Conservation (phyloP, 208 protist species). For the Crithidia expoeki region DNA sequence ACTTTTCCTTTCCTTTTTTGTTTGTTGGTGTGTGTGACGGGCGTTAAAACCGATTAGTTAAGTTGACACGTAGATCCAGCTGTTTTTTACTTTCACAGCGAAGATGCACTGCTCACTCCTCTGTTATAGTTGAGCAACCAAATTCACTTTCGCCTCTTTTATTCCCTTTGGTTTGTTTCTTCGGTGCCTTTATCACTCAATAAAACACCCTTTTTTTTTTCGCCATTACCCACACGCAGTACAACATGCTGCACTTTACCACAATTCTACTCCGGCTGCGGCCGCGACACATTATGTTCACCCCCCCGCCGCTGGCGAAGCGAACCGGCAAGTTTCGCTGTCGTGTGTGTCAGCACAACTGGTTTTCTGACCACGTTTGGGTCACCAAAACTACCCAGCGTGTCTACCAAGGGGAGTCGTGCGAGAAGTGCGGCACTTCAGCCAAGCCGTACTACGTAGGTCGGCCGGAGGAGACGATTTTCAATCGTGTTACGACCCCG, state of each 20-base stretch:
- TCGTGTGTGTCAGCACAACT: slow-evolving; percentile 56
- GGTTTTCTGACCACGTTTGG: slow-evolving; percentile 83
- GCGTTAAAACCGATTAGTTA: too few relatives aligned
- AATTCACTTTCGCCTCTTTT: too few relatives aligned
- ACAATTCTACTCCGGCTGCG: slow-evolving; percentile 42
- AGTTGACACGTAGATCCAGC: too few relatives aligned
- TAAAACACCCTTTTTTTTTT: not conserved
- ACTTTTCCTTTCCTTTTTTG: too few relatives aligned
- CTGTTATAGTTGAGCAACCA: too few relatives aligned
- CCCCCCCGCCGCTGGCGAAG: slow-evolving; percentile 76
- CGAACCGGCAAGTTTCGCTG: slow-evolving; percentile 79
- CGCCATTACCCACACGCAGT: not conserved
- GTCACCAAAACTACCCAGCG: slow-evolving; percentile 89
- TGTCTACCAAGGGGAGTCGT: slow-evolving; percentile 90
- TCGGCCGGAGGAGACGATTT: slow-evolving; percentile 77
- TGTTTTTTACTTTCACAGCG: too few relatives aligned
- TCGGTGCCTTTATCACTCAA: too few relatives aligned
- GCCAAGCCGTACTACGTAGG: slow-evolving; percentile 91
- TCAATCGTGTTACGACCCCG: slow-evolving; percentile 74
- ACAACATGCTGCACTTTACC: slow-evolving; percentile 56
- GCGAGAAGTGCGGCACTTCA: slow-evolving; percentile 80
- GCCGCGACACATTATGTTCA: slow-evolving; percentile 90
- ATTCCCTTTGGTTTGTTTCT: not conserved
- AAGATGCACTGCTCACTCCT: too few relatives aligned
- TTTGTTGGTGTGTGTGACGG: too few relatives aligned